phyloP scores from a whole-genome alignment of 495 filamentous ascomycete genomes.

The Penicillium odoratum region DNA sequence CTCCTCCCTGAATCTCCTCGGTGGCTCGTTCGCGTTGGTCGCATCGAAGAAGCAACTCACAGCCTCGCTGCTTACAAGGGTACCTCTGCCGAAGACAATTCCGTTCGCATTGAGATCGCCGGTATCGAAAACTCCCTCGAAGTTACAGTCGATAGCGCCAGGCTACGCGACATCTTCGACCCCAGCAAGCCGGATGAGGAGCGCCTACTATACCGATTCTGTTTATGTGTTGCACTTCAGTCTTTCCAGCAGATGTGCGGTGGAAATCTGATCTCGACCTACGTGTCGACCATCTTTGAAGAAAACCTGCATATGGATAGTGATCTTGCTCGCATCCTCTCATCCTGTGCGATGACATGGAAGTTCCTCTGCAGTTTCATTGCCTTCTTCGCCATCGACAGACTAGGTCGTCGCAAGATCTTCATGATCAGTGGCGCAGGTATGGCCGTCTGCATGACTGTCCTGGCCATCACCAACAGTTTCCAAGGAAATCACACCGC shows the following conservation, averaged over 20 bases:
- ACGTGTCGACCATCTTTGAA: constrained; percentile 37
- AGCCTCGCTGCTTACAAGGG: constrained; percentile 37
- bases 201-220: constrained; percentile 34
- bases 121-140: constrained; percentile 43
- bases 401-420: constrained; percentile 53
- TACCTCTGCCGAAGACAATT: constrained; percentile 24
- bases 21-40: constrained; percentile 40
- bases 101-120: constrained; percentile 36
- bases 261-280: constrained; percentile 38
- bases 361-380: constrained; percentile 51
- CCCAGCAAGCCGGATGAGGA: constrained; percentile 24
- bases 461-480: constrained; percentile 45
- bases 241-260: constrained; percentile 46
- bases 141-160: constrained; percentile 21
- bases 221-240: constrained; percentile 39
- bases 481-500: constrained; percentile 29
- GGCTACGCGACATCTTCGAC: constrained; percentile 24
- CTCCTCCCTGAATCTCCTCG: constrained; percentile 55
- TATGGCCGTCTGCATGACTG: constrained; percentile 49
- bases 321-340: constrained; percentile 30
- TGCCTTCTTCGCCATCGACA: constrained; percentile 54
- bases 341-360: constrained; percentile 46
- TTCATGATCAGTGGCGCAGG: constrained; percentile 54
- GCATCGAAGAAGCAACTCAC: constrained; percentile 29
- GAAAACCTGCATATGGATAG: constrained; percentile 30